Evolutionary conservation across 768 basidiomycete genomes (phyloP).

Genomic region (Pisolithus sp.): DNA sequence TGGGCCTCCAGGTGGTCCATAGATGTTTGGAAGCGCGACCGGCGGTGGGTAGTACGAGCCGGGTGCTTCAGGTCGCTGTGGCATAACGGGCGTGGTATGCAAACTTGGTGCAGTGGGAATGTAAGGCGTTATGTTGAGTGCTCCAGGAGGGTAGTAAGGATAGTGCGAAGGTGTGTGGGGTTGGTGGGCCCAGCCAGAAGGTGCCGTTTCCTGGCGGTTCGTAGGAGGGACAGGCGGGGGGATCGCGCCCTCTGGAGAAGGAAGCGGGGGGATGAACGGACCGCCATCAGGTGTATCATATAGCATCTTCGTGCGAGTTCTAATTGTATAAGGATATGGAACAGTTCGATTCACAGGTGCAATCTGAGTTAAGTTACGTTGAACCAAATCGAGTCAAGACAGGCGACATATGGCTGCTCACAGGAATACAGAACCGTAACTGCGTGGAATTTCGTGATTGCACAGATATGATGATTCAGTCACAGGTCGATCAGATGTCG

Average conservation of each 20-base stretch:
- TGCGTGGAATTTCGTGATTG: constrained; percentile 4
- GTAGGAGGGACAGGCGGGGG: constrained; percentile 32
- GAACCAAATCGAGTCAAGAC: constrained; percentile 6
- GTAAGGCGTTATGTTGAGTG: constrained; percentile 33
- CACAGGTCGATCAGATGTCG: constrained; percentile 2
- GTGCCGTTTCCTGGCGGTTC: constrained; percentile 16
- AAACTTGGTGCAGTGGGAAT: constrained; percentile 30
- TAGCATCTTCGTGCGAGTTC: constrained; percentile 16
- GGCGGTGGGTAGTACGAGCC: constrained; percentile 29
- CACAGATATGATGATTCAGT: constrained; percentile 11
- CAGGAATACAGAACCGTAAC: constrained; percentile 4
- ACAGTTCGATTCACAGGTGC: constrained; percentile 17
- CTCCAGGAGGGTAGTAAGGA: constrained; percentile 34
- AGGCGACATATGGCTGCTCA: constrained; percentile 9
- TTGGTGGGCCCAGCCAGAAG: constrained; percentile 30
- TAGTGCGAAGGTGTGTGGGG: constrained; percentile 31
- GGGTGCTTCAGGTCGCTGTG: constrained; percentile 17
- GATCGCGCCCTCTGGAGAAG: constrained; percentile 29
- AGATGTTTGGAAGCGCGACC: constrained; percentile 21
- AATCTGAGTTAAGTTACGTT: constrained; percentile 10
- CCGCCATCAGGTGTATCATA: constrained; percentile 24
- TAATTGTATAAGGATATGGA: constrained; percentile 18
- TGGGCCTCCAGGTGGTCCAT: constrained; percentile 4
- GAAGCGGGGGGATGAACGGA: constrained; percentile 35
- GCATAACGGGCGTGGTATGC: constrained; percentile 18